These are phyloP conservation scores for Cinnamomum micranthum DNA, from an alignment of 164 flowering plant genomes.

Conservation along the genomic window DNA sequence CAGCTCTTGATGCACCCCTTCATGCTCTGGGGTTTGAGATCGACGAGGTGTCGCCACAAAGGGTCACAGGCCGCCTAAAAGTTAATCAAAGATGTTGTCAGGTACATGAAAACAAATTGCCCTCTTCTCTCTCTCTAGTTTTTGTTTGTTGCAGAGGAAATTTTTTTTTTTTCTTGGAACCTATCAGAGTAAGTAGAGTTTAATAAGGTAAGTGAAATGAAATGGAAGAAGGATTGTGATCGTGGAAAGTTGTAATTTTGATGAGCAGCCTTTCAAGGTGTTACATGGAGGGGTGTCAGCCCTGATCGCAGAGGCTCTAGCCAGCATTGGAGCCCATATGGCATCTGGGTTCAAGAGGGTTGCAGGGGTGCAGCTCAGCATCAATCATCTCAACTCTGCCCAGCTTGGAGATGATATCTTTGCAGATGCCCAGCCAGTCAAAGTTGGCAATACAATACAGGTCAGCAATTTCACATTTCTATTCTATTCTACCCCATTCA, in stretches of 20 bases:
- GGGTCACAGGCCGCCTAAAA: constrained; percentile 50
- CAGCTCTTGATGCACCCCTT: constrained; percentile 51
- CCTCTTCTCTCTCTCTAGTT: background rate
- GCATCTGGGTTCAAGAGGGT: constrained; percentile 73
- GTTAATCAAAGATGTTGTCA: constrained; percentile 59
- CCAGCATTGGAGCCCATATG: constrained; percentile 87
- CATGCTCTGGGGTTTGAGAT: constrained; percentile 55
- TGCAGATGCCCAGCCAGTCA: constrained; percentile 70
- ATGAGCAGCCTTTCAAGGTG: constrained; percentile 64
- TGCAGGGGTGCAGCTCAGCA: constrained; percentile 83
- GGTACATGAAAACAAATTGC: constrained; percentile 23
- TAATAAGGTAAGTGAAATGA: background rate
- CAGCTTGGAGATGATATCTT: constrained; percentile 58
- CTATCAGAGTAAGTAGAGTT: too few species aligned
- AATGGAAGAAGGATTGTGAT: background rate
- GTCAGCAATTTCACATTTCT: constrained; percentile 17
- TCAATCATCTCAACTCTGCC: constrained; percentile 73
- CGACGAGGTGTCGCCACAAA: constrained; percentile 42
- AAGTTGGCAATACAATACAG: constrained; percentile 72
- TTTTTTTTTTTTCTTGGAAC: background rate
- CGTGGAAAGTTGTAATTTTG: too few species aligned
- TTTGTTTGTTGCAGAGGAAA: background rate
- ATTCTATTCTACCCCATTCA: too few species aligned
- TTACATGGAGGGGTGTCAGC: constrained; percentile 94
- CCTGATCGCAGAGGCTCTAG: constrained; percentile 68